These are phyloP conservation scores for Phytopythium vexans DNA, from an alignment of 352 stramenopile genomes.

Conservation along the genomic window DNA sequence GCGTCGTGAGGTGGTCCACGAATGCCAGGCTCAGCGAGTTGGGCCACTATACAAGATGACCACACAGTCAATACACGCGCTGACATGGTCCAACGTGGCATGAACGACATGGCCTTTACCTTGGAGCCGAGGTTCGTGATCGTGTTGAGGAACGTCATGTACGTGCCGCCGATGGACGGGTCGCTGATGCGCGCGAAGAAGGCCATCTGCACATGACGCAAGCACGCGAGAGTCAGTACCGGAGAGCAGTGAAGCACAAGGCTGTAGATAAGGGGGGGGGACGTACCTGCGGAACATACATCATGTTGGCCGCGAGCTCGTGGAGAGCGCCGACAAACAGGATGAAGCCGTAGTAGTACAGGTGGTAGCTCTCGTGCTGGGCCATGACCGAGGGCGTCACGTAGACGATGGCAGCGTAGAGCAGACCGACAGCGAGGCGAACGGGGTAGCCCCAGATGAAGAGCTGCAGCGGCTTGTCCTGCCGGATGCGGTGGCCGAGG, in stretches of 20 bases:
- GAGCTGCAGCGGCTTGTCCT: constrained; percentile 63
- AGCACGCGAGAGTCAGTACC: background rate
- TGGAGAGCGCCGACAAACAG: constrained; percentile 66
- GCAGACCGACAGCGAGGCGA: constrained; percentile 73
- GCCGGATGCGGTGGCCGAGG: constrained; percentile 70
- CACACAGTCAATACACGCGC: background rate
- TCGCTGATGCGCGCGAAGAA: constrained; percentile 98
- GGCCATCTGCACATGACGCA: constrained; percentile 87
- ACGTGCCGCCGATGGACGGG: constrained; percentile 96
- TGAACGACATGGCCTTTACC: constrained; percentile 15
- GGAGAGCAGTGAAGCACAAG: background rate
- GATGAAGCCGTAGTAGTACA: constrained; percentile 80
- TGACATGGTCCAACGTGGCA: background rate
- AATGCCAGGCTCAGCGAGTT: constrained; percentile 82
- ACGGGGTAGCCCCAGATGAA: constrained; percentile 85
- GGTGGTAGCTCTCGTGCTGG: constrained; percentile 68
- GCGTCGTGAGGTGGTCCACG: constrained; percentile 81
- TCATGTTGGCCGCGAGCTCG: constrained; percentile 88
- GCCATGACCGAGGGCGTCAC: constrained; percentile 76
- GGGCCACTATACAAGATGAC: constrained; percentile 45
- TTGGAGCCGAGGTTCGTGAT: constrained; percentile 97
- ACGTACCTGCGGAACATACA: constrained; percentile 84
- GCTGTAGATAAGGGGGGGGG: background rate
- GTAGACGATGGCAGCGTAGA: constrained; percentile 85
- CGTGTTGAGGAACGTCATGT: constrained; percentile 99